Evolutionary conservation across 2,329 filamentous ascomycete genomes (phyloP).

Genomic region (Trichoderma koningii): DNA sequence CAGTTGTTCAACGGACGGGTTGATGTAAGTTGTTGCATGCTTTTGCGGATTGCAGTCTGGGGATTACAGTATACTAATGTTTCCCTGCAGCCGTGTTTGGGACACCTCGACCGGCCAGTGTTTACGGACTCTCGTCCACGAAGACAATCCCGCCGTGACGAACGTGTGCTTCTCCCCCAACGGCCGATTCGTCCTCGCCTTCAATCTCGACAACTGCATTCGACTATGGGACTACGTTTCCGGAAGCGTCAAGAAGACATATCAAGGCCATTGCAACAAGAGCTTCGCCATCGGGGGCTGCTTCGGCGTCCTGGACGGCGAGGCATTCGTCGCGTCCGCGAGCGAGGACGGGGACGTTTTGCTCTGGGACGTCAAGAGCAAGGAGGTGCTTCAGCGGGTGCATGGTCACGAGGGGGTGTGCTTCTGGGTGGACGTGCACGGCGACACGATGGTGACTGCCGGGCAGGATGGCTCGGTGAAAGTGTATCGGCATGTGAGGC

Average conservation of each 20-base stretch:
- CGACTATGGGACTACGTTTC: conserved; percentile 94
- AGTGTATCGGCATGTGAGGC: conserved; percentile 47
- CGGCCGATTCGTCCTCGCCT: conserved; percentile 88
- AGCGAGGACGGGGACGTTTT: conserved; percentile 86
- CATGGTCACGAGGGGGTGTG: conserved; percentile 57
- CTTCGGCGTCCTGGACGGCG: conserved; percentile 63
- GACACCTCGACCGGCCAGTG: conserved; percentile 95
- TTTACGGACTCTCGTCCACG: conserved; percentile 89
- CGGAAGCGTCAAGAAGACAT: conserved; percentile 92
- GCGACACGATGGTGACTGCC: conserved; percentile 58
- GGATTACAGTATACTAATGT: background rate
- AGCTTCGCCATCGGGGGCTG: conserved; percentile 83
- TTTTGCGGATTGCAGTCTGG: background rate
- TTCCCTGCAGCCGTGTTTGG: conserved; percentile 72
- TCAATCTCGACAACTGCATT: conserved; percentile 85
- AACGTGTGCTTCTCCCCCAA: conserved; percentile 93
- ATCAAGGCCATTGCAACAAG: conserved; percentile 86
- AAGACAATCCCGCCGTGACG: conserved; percentile 89
- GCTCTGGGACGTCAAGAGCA: conserved; percentile 88
- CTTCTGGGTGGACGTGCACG: conserved; percentile 65
- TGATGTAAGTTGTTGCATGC: conserved; percentile 62
- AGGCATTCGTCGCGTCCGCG: conserved; percentile 72
- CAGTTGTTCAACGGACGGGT: conserved; percentile 86
- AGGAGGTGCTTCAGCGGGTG: conserved; percentile 74
- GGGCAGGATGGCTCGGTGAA: conserved; percentile 58